Percentiles rank a stretch among this genome's conserved stretches.
phyloP scores from a whole-genome alignment of 805 yeast species.

The Kregervanrija fluxuum region DNA sequence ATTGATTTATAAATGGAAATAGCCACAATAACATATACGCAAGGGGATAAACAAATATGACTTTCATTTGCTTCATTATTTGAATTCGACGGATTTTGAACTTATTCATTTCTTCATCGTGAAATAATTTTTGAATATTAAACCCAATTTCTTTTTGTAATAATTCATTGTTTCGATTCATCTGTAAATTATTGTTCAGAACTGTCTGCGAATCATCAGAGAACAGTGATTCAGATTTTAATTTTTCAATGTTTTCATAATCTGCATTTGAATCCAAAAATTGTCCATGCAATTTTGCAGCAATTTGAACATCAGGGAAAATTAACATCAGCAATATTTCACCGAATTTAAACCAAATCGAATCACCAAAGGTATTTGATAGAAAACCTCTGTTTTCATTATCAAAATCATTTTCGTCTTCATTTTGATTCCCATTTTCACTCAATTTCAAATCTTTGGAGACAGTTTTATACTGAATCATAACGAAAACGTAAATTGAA shows the following conservation, averaged over 20 bases:
- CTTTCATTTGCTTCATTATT: conserved; percentile 70
- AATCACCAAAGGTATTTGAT: conserved; percentile 18
- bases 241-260: conserved; percentile 19
- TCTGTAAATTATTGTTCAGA: background rate
- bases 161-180: conserved; percentile 7
- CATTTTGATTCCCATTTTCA: background rate
- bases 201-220: background rate
- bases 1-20: conserved; percentile 65
- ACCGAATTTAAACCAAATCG: conserved; percentile 25
- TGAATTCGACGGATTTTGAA: conserved; percentile 57
- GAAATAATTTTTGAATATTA: conserved; percentile 34
- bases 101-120: conserved; percentile 50
- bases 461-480: conserved; percentile 49
- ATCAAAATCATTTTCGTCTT: conserved; percentile 1
- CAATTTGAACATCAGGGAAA: conserved; percentile 26
- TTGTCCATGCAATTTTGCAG: conserved; percentile 24
- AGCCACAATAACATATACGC: conserved; percentile 79
- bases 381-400: conserved; percentile 1
- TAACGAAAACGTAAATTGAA: conserved; percentile 66
- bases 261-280: conserved; percentile 21
- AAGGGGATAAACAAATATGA: conserved; percentile 77
- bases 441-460: conserved; percentile 9
- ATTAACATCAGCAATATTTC: conserved; percentile 22
- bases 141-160: conserved; percentile 21
- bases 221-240: conserved; percentile 9